Conservation (phyloP, 148 eudicot species). For the Rhododendron simsii region DNA sequence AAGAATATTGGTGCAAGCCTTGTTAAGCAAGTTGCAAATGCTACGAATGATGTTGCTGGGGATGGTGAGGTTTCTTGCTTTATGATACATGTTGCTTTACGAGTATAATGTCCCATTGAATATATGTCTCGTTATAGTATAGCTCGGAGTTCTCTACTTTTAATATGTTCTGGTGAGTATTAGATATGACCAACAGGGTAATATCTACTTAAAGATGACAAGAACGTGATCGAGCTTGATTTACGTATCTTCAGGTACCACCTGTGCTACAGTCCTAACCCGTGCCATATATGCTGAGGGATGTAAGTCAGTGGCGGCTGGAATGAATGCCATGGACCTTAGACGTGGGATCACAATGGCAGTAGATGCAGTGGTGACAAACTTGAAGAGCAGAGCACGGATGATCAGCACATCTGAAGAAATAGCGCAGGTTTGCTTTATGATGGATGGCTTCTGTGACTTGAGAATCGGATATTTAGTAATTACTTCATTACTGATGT, state of each 20-base stretch:
- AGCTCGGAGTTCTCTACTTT: background rate
- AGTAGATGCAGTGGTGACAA: slow-evolving; percentile 41
- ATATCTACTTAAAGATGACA: background rate
- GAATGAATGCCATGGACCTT: slow-evolving; percentile 76
- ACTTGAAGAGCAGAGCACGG: slow-evolving; percentile 37
- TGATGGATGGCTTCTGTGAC: background rate
- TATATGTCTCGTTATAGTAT: background rate
- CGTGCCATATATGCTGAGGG: slow-evolving; percentile 64
- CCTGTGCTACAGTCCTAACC: slow-evolving; percentile 67
- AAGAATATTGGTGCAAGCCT: slow-evolving; percentile 67
- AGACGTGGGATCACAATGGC: slow-evolving; percentile 57
- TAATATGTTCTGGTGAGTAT: background rate
- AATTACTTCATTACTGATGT: background rate
- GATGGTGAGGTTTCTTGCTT: slow-evolving; percentile 41
- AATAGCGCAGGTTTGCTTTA: slow-evolving; percentile 29
- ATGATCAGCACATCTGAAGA: slow-evolving; percentile 47
- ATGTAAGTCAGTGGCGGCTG: slow-evolving; percentile 79
- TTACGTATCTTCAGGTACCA: slow-evolving; percentile 47
- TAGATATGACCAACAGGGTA: background rate
- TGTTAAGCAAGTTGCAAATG: slow-evolving; percentile 73
- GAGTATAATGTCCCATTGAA: background rate
- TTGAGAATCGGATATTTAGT: background rate
- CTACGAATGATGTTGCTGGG: slow-evolving; percentile 75
- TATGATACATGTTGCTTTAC: background rate
- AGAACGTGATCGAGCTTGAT: background rate